A percentile compares a stretch with the other conserved stretches of the same genome.
Evolutionary conservation across 306 rosid genomes (phyloP).

Genomic region (Sicyos edulis): DNA sequence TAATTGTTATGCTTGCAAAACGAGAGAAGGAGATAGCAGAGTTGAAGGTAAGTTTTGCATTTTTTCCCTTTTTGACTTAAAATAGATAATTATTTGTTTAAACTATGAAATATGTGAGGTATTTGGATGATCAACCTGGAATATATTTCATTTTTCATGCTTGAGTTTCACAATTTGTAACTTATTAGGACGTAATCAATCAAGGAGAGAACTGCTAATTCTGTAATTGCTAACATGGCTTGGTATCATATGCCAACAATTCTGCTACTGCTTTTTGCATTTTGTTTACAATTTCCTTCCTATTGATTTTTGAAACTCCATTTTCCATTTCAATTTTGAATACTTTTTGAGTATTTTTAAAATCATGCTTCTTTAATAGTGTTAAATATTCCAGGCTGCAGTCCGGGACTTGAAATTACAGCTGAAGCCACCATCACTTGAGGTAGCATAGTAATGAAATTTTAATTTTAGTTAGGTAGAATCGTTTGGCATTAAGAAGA

Average conservation of each 20-base stretch:
- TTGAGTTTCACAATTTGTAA: not conserved
- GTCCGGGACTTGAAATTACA: conserved; percentile 78
- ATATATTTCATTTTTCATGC: not conserved
- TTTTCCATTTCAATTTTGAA: not conserved
- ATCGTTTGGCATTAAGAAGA: not conserved
- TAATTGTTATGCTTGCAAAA: conserved; percentile 85
- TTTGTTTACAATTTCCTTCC: conserved; percentile 12
- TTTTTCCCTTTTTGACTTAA: not conserved
- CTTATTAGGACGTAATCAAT: not conserved
- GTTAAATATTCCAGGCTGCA: conserved; percentile 55
- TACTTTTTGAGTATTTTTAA: not conserved
- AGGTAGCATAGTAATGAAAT: conserved; percentile 48
- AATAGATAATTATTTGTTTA: not conserved
- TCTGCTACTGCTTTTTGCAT: not conserved
- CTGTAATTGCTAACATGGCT: not conserved
- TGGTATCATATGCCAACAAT: not conserved
- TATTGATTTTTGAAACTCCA: conserved; percentile 1
- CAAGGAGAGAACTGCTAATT: not conserved
- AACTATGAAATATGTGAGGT: not conserved
- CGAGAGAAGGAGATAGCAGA: conserved; percentile 96
- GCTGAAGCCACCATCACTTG: conserved; percentile 89
- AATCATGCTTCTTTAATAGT: conserved; percentile 12
- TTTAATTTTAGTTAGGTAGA: not conserved
- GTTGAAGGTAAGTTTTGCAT: conserved; percentile 52
- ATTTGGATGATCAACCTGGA: not conserved